Conservation (phyloP, 225 moss, liverwort and hornwort species). For the Pseudoscleropodium purum region DNA sequence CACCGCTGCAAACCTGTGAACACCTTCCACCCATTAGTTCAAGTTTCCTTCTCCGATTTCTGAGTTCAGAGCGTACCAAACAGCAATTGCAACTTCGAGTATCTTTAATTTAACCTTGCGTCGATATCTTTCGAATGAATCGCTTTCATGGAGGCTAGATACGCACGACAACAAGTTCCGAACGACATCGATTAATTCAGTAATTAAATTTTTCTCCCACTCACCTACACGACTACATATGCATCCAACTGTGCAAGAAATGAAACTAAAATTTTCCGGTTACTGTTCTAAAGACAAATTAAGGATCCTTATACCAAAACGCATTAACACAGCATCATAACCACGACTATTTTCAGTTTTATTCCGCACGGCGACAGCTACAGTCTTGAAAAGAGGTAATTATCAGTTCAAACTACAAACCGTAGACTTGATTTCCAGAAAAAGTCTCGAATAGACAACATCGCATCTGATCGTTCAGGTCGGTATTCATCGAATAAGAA, state of each 20-base stretch:
- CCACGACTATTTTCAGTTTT: neutral
- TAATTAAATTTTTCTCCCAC: neutral
- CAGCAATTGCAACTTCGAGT: neutral
- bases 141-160: neutral
- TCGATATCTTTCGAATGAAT: neutral
- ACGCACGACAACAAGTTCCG: neutral
- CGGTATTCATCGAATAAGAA: neutral
- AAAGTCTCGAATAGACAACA: neutral
- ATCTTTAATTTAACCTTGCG: neutral
- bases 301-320: neutral
- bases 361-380: neutral
- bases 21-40: conserved; percentile 1
- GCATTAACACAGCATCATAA: neutral
- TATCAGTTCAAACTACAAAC: neutral
- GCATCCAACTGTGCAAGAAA: neutral
- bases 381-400: neutral
- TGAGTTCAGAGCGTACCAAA: neutral
- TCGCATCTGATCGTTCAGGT: neutral
- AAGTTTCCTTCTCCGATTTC: neutral
- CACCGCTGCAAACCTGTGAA: conserved; percentile 59
- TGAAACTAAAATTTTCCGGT: neutral
- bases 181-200: neutral
- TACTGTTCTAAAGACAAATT: neutral
- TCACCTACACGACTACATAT: neutral
- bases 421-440: neutral